Evolutionary conservation across 2,329 filamentous ascomycete species (phyloP).

Genomic region (Colletotrichum sp.): DNA sequence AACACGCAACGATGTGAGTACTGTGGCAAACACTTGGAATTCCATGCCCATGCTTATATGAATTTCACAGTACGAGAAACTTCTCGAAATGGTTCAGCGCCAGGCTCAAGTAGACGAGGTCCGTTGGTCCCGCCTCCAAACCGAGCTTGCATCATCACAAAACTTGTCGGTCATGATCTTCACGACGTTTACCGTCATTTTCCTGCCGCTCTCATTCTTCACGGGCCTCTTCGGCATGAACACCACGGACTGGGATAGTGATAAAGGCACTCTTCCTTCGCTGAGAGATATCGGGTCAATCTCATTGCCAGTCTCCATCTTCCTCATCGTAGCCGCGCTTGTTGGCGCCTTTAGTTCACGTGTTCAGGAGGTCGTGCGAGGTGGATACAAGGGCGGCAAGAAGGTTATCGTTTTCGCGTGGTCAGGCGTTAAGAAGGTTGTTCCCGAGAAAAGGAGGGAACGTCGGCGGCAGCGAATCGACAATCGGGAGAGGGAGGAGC

Average conservation of each 20-base stretch:
- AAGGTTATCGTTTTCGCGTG: neutral
- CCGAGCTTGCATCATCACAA: conserved; percentile 66
- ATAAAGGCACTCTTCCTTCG: conserved; percentile 42
- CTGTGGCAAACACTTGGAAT: accelerated
- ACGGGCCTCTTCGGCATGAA: conserved; percentile 71
- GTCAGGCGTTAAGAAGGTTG: neutral
- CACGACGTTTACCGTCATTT: conserved; percentile 67
- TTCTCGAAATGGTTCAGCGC: conserved; percentile 70
- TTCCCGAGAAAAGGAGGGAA: conserved; percentile 2
- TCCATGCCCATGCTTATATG: accelerated
- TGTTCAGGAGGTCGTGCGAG: conserved; percentile 37
- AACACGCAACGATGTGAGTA: conserved; percentile 57
- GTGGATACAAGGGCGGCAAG: conserved; percentile 15
- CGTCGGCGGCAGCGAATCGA: conserved; percentile 22
- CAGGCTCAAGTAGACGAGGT: conserved; percentile 72
- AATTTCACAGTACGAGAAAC: conserved; percentile 56
- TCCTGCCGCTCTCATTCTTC: conserved; percentile 69
- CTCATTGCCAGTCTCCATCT: conserved; percentile 51
- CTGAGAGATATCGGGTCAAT: conserved; percentile 52
- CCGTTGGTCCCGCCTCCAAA: conserved; percentile 65
- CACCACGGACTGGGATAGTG: conserved; percentile 59
- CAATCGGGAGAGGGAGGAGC: conserved; percentile 2
- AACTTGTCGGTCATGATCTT: conserved; percentile 71
- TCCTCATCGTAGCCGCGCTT: conserved; percentile 55
- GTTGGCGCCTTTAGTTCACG: conserved; percentile 60